Evolutionary conservation across 2,329 filamentous ascomycete species (phyloP).

Genomic region (Penicillium brasilianum): DNA sequence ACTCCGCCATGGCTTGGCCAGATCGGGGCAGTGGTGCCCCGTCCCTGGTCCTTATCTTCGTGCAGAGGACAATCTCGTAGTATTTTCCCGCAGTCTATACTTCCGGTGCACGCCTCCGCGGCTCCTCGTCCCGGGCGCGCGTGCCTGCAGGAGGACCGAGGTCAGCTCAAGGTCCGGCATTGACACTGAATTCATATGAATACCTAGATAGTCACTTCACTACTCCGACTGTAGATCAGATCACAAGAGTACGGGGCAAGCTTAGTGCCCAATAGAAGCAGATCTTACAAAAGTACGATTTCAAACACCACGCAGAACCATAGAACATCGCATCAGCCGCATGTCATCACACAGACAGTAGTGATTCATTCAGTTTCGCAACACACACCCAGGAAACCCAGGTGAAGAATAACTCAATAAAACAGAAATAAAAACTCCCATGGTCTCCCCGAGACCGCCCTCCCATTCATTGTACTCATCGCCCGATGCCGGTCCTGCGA

Average conservation of each 20-base stretch:
- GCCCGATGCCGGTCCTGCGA: slow-evolving; percentile 28
- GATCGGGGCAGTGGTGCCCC: background rate
- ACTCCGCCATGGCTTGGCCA: background rate
- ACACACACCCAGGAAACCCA: background rate
- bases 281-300: background rate
- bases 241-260: background rate
- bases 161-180: no score
- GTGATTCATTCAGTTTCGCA: slow-evolving; percentile 1
- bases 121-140: background rate
- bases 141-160: background rate
- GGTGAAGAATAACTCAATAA: slow-evolving; percentile 14
- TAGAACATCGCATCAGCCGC: background rate
- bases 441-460: slow-evolving; percentile 30
- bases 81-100: background rate
- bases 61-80: background rate
- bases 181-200: background rate
- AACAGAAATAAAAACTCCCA: slow-evolving; percentile 34
- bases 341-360: slow-evolving; percentile 2
- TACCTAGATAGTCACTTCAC: background rate
- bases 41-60: background rate
- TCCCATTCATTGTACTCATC: slow-evolving; percentile 39
- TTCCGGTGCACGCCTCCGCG: background rate
- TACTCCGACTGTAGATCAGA: background rate
- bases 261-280: background rate
- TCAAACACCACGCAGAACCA: background rate